These are phyloP conservation scores for Astrocystis sublimbata DNA, from an alignment of 495 filamentous ascomycete genomes.

Conservation along the genomic window DNA sequence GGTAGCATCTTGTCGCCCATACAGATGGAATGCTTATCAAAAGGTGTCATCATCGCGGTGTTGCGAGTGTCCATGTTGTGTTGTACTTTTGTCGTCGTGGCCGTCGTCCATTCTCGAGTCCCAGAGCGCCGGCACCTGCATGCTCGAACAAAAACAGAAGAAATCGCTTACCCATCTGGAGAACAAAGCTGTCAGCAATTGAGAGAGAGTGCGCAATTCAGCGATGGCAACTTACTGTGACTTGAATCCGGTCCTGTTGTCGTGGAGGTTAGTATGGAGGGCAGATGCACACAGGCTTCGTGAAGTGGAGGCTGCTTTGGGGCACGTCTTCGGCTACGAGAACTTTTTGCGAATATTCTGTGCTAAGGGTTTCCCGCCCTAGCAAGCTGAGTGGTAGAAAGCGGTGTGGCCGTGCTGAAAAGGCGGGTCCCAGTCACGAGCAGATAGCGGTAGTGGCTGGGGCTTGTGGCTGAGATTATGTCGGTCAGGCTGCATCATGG, in stretches of 20 bases:
- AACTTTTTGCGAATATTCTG: constrained; percentile 31
- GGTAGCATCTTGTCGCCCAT: too few relatives aligned
- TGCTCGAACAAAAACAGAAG: constrained; percentile 20
- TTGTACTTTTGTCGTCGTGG: not conserved
- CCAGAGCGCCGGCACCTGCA: constrained; percentile 6
- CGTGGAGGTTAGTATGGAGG: constrained; percentile 27
- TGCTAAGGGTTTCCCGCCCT: constrained; percentile 41
- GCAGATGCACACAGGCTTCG: constrained; percentile 24
- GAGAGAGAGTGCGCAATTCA: not conserved
- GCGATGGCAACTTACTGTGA: constrained; percentile 43
- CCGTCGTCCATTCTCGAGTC: not conserved
- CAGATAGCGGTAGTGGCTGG: constrained; percentile 1
- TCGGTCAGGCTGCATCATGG: too few relatives aligned
- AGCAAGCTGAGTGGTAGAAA: constrained; percentile 27
- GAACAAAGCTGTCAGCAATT: constrained; percentile 30
- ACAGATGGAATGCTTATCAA: too few relatives aligned
- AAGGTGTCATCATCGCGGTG: too few relatives aligned
- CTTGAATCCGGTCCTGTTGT: constrained; percentile 31
- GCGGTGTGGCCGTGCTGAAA: constrained; percentile 22
- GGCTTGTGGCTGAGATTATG: not conserved
- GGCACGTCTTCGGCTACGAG: constrained; percentile 33
- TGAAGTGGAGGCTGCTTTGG: constrained; percentile 21
- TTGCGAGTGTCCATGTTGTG: too few relatives aligned
- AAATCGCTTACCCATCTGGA: constrained; percentile 54
- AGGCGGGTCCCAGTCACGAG: not conserved